phyloP scores from a whole-genome alignment of 1,139 yeast species.

The Lodderomyces theae region DNA sequence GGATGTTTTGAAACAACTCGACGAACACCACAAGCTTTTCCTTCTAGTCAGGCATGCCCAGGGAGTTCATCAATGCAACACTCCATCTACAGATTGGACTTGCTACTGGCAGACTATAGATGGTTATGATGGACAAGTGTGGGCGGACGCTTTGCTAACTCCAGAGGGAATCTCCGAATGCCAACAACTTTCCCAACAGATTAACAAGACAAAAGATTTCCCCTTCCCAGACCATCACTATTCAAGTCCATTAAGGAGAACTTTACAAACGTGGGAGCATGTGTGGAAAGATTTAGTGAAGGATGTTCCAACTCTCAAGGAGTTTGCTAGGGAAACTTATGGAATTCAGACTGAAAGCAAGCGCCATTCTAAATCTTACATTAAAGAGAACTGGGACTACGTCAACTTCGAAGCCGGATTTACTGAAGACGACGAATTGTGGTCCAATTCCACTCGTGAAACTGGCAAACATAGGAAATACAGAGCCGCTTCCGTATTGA shows the following conservation, averaged over 20 bases:
- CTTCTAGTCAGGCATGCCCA: slow-evolving; percentile 42
- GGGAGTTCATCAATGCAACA: slow-evolving; percentile 28
- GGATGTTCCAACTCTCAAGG: slow-evolving; percentile 25
- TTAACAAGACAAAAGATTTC: slow-evolving; percentile 17
- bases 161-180: slow-evolving; percentile 25
- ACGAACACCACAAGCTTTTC: slow-evolving; percentile 25
- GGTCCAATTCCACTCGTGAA: slow-evolving; percentile 19
- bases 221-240: slow-evolving; percentile 31
- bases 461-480: slow-evolving; percentile 19
- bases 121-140: slow-evolving; percentile 30
- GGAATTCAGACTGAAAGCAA: slow-evolving; percentile 38
- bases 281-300: slow-evolving; percentile 24
- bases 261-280: slow-evolving; percentile 31
- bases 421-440: slow-evolving; percentile 27
- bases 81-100: slow-evolving; percentile 28
- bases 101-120: slow-evolving; percentile 32
- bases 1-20: slow-evolving; percentile 9
- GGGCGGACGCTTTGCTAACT: slow-evolving; percentile 41
- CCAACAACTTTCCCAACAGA: slow-evolving; percentile 17
- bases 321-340: slow-evolving; percentile 36
- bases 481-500: slow-evolving; percentile 29
- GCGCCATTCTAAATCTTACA: slow-evolving; percentile 29
- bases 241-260: slow-evolving; percentile 36
- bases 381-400: slow-evolving; percentile 22
- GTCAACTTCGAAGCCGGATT: slow-evolving; percentile 30